Evolutionary conservation across 495 filamentous ascomycete genomes (phyloP).

Genomic region (Niebla homalea): DNA sequence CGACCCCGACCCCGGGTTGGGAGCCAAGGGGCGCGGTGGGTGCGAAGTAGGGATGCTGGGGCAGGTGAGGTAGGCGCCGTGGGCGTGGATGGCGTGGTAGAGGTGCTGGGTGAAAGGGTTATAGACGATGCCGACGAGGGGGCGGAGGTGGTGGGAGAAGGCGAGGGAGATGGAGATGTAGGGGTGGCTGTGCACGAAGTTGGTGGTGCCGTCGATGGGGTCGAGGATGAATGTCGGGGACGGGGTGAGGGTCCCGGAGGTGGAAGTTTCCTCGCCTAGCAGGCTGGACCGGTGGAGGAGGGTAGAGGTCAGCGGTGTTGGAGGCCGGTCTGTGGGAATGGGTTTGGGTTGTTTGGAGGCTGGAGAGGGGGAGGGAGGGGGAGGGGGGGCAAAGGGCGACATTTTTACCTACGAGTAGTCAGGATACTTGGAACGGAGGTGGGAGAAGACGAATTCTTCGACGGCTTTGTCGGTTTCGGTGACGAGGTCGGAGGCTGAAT

Average conservation of each 20-base stretch:
- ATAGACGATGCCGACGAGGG: conserved; percentile 65
- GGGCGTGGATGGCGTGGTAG: conserved; percentile 50
- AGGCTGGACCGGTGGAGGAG: conserved; percentile 24
- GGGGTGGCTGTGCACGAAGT: conserved; percentile 56
- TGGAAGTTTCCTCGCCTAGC: conserved; percentile 67
- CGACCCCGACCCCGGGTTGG: background rate
- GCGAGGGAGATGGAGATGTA: conserved; percentile 68
- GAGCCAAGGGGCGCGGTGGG: conserved; percentile 5
- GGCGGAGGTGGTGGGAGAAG: conserved; percentile 42
- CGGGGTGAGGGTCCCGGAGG: conserved; percentile 43
- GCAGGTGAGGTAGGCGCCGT: conserved; percentile 44
- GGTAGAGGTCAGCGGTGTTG: background rate
- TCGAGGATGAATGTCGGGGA: conserved; percentile 70
- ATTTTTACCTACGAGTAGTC: conserved; percentile 34
- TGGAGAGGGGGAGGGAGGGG: conserved; percentile 3
- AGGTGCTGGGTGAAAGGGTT: conserved; percentile 55
- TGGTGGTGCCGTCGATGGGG: conserved; percentile 74
- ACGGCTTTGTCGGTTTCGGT: conserved; percentile 72
- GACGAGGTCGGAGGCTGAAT: conserved; percentile 58
- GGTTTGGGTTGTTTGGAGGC: background rate
- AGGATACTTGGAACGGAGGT: conserved; percentile 44
- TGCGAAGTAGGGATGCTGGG: conserved; percentile 10
- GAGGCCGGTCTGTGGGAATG: background rate
- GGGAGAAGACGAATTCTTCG: conserved; percentile 49
- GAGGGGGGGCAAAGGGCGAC: background rate